These are phyloP conservation scores for Malus hybrid DNA, from an alignment of 331 rosid genomes.

Conservation along the genomic window DNA sequence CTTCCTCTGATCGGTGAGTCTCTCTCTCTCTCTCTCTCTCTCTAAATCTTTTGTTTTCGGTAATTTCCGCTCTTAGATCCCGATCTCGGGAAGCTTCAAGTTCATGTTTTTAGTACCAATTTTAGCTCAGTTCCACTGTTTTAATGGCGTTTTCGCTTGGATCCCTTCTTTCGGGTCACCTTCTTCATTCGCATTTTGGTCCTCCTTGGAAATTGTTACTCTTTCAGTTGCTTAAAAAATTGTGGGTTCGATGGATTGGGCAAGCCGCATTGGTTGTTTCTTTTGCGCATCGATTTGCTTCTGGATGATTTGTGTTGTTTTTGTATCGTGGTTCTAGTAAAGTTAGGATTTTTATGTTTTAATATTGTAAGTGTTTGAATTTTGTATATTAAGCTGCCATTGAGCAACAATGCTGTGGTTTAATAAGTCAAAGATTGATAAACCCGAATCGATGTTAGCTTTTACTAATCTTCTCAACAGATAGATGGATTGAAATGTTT, in stretches of 20 bases:
- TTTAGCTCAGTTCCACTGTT: conserved; percentile 39
- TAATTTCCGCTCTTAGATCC: conserved; percentile 47
- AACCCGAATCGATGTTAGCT: background rate
- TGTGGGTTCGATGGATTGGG: background rate
- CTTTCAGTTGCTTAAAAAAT: background rate
- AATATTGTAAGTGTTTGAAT: background rate
- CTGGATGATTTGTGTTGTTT: background rate
- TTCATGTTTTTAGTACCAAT: conserved; percentile 31
- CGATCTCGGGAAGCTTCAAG: conserved; percentile 23
- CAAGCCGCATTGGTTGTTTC: background rate
- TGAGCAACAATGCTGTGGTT: background rate
- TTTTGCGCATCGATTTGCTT: background rate
- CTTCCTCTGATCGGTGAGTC: conserved; percentile 99
- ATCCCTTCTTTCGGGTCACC: conserved; percentile 1
- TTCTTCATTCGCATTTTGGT: background rate
- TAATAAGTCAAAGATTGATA: background rate
- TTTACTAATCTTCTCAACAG: background rate
- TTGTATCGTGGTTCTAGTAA: conserved; percentile 3
- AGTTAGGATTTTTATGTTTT: background rate
- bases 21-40: conserved; percentile 19
- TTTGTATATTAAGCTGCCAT: background rate
- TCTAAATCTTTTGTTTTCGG: conserved; percentile 10
- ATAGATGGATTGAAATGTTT: background rate
- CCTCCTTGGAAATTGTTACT: background rate
- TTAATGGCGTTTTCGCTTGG: conserved; percentile 1